Base-by-base conservation (phyloP, 1,139 yeast species). In the Meyerozyma carpophila region DNA sequence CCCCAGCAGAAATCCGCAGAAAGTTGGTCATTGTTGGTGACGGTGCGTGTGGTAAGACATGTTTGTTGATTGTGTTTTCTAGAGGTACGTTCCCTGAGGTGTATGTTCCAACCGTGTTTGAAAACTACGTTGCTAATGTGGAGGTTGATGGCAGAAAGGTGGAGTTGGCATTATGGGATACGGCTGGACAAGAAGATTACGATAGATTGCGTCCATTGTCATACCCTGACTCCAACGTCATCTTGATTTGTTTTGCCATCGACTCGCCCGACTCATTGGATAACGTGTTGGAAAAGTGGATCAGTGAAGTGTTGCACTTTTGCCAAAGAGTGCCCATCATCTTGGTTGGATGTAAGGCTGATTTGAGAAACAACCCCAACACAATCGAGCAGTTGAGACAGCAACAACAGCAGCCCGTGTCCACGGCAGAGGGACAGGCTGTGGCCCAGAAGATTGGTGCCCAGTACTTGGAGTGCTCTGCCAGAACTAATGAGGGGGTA, bases 151-250 rank as follows among this genome's bases (percentile, higher is more conserved):
- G 96, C 45, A 84, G 95, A 74, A 87, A 87, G 66, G 96, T 89
- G 47, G 95, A 88, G 65, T 77, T 90, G 69, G 96, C 96, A 21
- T 77, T 90, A 53, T 90, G 97, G 96, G 97, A 90, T 87, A 90
- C 97, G 56, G 97, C 97, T 45, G 97, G 97, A 51, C 97, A 90
- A 77, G 96, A 90, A 75, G 97, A 90, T 72, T 90, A 89, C 68
- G 96, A 89, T 68, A 84, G 96, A 71, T 77, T 90, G 63, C 84
- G 97, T 73, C 96, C 96, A 28, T 76, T 90, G 57, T 84, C 95
- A 26, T 90, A 90, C 70, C 96, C 96, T 48, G 96, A 89, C 65
- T 85, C 96, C 43, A 87, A 90, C 63, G 96, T 90, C 51, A 87
- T 90, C 53, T 77, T 90, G 65, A 88, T 90, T 58, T 89, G 96